Evolutionary conservation across 768 basidiomycete species (phyloP).

Genomic region (Wakefieldia striispora): DNA sequence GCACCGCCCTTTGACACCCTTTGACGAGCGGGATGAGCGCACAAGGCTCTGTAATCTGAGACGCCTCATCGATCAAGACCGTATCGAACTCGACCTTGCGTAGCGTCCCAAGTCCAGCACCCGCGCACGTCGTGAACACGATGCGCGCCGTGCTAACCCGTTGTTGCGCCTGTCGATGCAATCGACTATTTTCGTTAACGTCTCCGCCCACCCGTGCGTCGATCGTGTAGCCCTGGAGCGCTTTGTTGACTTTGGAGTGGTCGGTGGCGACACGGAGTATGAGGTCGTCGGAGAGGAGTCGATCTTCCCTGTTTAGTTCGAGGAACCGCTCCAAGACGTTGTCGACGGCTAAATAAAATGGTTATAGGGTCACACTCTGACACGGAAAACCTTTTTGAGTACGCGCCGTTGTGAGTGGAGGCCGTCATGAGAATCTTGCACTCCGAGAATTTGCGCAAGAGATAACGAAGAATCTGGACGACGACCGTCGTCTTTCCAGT

Average conservation of each 20-base stretch:
- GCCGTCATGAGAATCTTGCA: constrained; percentile 66
- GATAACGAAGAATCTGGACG: constrained; percentile 51
- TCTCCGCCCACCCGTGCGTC: constrained; percentile 61
- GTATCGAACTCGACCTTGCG: constrained; percentile 56
- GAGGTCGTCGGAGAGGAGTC: constrained; percentile 50
- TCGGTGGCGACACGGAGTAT: constrained; percentile 72
- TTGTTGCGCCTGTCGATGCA: constrained; percentile 58
- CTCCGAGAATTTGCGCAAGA: constrained; percentile 33
- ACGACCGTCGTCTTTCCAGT: constrained; percentile 75
- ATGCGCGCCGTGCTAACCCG: constrained; percentile 55
- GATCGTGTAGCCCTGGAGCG: constrained; percentile 56
- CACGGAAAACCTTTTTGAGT: too few relatives aligned
- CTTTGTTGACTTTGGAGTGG: constrained; percentile 56
- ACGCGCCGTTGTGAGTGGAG: constrained; percentile 63
- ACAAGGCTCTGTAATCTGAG: constrained; percentile 65
- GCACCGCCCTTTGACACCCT: constrained; percentile 52
- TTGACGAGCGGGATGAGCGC: constrained; percentile 68
- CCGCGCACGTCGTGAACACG: constrained; percentile 66
- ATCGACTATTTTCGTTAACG: constrained; percentile 53
- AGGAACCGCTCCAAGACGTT: constrained; percentile 68
- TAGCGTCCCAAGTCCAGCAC: constrained; percentile 57
- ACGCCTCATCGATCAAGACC: constrained; percentile 68
- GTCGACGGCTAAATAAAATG: constrained; percentile 53
- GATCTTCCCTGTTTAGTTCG: constrained; percentile 40
- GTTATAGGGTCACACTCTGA: not conserved